A percentile compares a stretch with the other conserved stretches of the same genome.
Evolutionary conservation across 2,329 filamentous ascomycete species (phyloP).

Genomic region (Xylariaceae sp.): DNA sequence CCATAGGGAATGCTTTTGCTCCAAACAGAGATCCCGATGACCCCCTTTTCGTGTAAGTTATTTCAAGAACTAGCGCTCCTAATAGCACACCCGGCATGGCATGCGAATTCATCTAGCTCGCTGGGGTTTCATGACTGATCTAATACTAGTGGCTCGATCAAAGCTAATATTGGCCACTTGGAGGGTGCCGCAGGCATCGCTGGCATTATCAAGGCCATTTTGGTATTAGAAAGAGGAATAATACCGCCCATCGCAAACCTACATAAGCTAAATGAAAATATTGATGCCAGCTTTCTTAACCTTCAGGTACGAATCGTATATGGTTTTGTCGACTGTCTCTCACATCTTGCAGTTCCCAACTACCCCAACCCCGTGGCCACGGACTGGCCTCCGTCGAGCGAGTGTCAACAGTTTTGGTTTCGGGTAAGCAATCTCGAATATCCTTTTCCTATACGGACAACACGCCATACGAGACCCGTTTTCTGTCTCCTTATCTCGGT

Average conservation of each 20-base stretch:
- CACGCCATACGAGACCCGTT: too few relatives aligned
- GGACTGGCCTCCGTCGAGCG: not conserved
- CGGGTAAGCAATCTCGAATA: not conserved
- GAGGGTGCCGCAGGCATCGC: not conserved
- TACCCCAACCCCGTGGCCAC: constrained; percentile 1
- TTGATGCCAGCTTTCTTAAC: not conserved
- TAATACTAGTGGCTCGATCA: not conserved
- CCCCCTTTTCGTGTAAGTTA: not conserved
- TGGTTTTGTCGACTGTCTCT: not conserved
- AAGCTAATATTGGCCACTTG: not conserved
- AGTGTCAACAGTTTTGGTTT: constrained; percentile 4
- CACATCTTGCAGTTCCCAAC: not conserved
- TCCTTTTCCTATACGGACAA: too few relatives aligned
- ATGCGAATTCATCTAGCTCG: not conserved
- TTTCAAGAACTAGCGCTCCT: too few relatives aligned
- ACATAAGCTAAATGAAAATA: not conserved
- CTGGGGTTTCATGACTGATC: not conserved
- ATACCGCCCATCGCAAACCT: not conserved
- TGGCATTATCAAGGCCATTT: not conserved
- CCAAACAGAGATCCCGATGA: not conserved
- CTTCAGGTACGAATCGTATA: not conserved
- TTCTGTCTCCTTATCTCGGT: too few relatives aligned
- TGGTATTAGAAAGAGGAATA: not conserved
- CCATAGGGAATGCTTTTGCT: not conserved
- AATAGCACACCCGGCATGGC: not conserved